Percentiles rank a stretch among this genome's conserved stretches.
phyloP scores from a whole-genome alignment of 352 stramenopile genomes.

The Globisporangium rhizosaccharum region DNA sequence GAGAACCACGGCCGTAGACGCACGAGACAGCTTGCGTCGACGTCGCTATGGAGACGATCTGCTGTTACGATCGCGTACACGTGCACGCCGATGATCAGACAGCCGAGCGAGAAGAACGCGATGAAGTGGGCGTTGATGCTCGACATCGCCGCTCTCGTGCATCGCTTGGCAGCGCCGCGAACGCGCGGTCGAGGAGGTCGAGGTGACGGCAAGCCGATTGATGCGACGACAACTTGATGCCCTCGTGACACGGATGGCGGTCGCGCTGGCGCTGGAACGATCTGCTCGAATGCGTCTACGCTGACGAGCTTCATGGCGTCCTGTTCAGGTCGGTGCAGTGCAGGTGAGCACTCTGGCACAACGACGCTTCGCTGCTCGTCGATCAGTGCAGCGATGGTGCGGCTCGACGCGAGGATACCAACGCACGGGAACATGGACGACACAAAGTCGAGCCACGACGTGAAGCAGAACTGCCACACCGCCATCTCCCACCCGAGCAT shows the following conservation, averaged over 20 bases:
- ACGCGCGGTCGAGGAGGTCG: too few relatives aligned
- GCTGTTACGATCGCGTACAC: background rate
- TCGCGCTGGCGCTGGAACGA: too few relatives aligned
- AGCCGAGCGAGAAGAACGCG: slow-evolving; percentile 1
- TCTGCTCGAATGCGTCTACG: too few relatives aligned
- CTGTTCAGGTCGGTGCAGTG: too few relatives aligned
- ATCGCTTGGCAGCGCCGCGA: too few relatives aligned
- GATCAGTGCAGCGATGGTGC: background rate
- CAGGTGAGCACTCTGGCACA: background rate
- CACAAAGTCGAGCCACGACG: slow-evolving; percentile 2
- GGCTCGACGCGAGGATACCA: background rate
- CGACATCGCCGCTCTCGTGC: background rate
- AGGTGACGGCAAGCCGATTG: too few relatives aligned
- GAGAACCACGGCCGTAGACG: slow-evolving; percentile 16
- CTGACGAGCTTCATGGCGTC: too few relatives aligned
- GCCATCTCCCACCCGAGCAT: background rate
- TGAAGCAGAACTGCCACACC: slow-evolving; percentile 1
- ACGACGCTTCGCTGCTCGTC: background rate
- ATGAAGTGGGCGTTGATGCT: background rate
- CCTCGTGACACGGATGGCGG: too few relatives aligned
- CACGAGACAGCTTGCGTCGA: background rate
- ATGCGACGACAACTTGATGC: too few relatives aligned
- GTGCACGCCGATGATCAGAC: background rate
- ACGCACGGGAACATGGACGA: slow-evolving; percentile 1
- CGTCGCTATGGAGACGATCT: background rate